Evolutionary conservation across 208 protist genomes (phyloP).

Genomic region (Phytomonas francai): DNA sequence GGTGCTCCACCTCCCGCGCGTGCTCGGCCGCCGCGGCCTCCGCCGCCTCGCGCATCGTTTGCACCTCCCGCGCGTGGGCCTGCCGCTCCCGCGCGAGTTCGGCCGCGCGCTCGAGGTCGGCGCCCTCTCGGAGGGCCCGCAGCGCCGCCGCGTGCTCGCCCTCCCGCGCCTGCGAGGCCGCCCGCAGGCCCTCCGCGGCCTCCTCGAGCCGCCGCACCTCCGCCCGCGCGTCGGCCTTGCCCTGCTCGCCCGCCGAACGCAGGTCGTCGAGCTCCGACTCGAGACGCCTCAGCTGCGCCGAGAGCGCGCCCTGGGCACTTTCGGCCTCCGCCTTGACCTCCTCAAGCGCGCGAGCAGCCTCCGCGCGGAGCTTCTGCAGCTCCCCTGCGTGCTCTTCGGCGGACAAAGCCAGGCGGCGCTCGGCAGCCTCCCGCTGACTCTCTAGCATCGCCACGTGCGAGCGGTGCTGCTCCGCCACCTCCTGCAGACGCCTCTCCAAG

Average conservation of each 20-base stretch:
- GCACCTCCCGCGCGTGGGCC: conserved; percentile 14
- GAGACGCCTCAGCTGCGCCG: conserved; percentile 9
- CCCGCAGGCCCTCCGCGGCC: conserved; percentile 12
- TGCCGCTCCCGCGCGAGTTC: neutral
- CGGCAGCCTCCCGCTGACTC: conserved; percentile 14
- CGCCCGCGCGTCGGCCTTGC: conserved; percentile 9
- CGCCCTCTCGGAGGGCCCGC: conserved; percentile 1
- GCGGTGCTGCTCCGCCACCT: conserved; percentile 10
- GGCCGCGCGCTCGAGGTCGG: neutral
- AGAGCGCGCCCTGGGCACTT: conserved; percentile 11
- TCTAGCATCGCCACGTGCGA: conserved; percentile 15
- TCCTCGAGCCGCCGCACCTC: conserved; percentile 17
- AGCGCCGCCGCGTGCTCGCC: conserved; percentile 18
- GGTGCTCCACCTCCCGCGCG: conserved; percentile 15
- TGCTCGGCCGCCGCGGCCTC: conserved; percentile 16
- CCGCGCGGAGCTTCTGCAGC: conserved; percentile 13
- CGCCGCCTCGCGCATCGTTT: conserved; percentile 14
- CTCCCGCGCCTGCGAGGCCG: conserved; percentile 8
- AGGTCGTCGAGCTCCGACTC: conserved; percentile 9
- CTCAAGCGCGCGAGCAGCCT: conserved; percentile 18
- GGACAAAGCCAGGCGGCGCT: neutral
- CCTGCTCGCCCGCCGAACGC: conserved; percentile 11
- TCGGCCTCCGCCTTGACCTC: conserved; percentile 4
- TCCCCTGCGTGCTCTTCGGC: conserved; percentile 11
- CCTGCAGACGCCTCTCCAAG: conserved; percentile 5